Conservation (phyloP, 2,329 filamentous ascomycete species). For the Chlorencoelia australis region DNA sequence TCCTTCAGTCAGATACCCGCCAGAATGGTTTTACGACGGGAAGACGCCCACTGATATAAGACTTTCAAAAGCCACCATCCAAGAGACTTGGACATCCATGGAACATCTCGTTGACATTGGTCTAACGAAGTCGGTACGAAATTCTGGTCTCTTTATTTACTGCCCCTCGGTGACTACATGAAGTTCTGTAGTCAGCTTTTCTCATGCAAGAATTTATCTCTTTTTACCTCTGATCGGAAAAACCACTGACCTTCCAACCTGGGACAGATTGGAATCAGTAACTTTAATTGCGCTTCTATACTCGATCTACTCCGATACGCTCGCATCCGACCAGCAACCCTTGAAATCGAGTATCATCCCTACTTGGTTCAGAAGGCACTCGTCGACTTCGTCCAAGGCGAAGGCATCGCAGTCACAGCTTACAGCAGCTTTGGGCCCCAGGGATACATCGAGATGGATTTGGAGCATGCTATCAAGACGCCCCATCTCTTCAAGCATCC, state of each 20-base stretch:
- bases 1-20: constrained; percentile 67
- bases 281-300: constrained; percentile 69
- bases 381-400: constrained; percentile 54
- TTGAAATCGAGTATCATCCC: constrained; percentile 85
- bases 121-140: constrained; percentile 56
- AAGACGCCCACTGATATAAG: constrained; percentile 43
- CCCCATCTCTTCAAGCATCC: constrained; percentile 62
- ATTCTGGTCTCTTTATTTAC: too few species aligned
- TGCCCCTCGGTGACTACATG: too few species aligned
- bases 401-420: constrained; percentile 66
- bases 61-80: constrained; percentile 58
- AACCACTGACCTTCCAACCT: too few species aligned
- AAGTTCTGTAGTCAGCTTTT: too few species aligned
- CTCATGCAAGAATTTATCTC: too few species aligned
- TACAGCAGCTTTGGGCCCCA: constrained; percentile 78
- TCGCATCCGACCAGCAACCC: constrained; percentile 60
- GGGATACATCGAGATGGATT: constrained; percentile 67
- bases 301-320: constrained; percentile 74
- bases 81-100: constrained; percentile 76
- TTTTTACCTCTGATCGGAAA: too few species aligned
- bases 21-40: constrained; percentile 62
- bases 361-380: constrained; percentile 70
- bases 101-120: constrained; percentile 60
- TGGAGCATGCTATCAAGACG: constrained; percentile 54
- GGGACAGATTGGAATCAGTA: constrained; percentile 78